Evolutionary conservation across 2,329 filamentous ascomycete species (phyloP).

Genomic region (Sporothrix phasma): DNA sequence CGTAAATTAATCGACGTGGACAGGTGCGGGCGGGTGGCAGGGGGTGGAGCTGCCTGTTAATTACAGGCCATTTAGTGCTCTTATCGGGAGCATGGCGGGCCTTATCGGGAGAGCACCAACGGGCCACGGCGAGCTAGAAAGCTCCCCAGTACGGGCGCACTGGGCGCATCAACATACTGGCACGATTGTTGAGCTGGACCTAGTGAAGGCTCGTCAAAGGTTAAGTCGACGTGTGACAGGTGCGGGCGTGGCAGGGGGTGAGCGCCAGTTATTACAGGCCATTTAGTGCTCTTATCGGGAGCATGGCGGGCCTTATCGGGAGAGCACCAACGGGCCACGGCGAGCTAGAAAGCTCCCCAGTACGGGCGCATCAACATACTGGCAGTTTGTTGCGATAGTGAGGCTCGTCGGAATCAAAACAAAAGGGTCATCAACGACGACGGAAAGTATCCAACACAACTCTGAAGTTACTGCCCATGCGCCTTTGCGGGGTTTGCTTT

Average conservation of each 20-base stretch:
- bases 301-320: background rate
- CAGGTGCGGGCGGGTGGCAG: constrained; percentile 1
- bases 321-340: background rate
- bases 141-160: too few species aligned
- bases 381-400: constrained; percentile 3
- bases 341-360: background rate
- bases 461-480: too few species aligned
- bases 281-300: background rate
- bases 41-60: constrained; percentile 9
- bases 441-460: too few species aligned
- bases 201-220: constrained; percentile 3
- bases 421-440: too few species aligned
- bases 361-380: too few species aligned
- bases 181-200: constrained; percentile 9
- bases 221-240: constrained; percentile 4
- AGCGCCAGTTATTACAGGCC: background rate
- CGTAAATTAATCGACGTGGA: constrained; percentile 6
- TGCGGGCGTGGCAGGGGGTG: constrained; percentile 7
- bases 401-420: background rate
- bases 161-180: too few species aligned
- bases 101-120: background rate
- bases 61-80: background rate
- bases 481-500: too few species aligned
- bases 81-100: background rate
- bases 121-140: background rate